These are phyloP conservation scores for Leccinum pachyderme DNA, from an alignment of 1,284 basidiomycete species.

Conservation along the genomic window DNA sequence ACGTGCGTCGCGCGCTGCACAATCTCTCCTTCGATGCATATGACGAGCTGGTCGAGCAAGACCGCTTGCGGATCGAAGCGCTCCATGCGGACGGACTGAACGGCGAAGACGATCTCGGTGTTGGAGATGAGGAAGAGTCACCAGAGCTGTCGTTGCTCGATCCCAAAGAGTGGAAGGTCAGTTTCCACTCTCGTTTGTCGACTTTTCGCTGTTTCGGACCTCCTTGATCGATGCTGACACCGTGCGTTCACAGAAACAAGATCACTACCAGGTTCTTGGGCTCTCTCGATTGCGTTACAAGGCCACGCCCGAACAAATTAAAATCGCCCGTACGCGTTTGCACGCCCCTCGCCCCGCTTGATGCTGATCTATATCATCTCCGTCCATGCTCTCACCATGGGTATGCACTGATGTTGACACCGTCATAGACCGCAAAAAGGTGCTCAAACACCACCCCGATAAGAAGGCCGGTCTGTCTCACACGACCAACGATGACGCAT, in stretches of 20 bases:
- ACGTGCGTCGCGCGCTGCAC: conserved; percentile 73
- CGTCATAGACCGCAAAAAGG: conserved; percentile 90
- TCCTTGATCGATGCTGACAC: conserved; percentile 7
- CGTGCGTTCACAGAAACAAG: conserved; percentile 74
- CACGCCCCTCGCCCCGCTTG: conserved; percentile 8
- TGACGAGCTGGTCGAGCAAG: conserved; percentile 63
- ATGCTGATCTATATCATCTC: conserved; percentile 8
- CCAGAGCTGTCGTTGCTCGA: conserved; percentile 74
- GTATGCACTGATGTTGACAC: background rate
- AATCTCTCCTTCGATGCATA: conserved; percentile 80
- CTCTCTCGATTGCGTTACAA: conserved; percentile 88
- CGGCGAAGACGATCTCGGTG: conserved; percentile 84
- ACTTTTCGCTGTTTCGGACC: background rate
- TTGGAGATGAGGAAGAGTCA: conserved; percentile 89
- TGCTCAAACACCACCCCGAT: conserved; percentile 98
- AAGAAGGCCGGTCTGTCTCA: conserved; percentile 85
- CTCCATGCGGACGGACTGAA: conserved; percentile 54
- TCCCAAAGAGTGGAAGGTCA: conserved; percentile 97
- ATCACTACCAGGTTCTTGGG: conserved; percentile 96
- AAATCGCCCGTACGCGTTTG: conserved; percentile 81
- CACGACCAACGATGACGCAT: conserved; percentile 90
- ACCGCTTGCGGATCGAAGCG: conserved; percentile 49
- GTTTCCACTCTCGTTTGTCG: conserved; percentile 13
- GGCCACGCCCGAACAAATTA: conserved; percentile 91
- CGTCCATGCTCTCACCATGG: conserved; percentile 2